Conservation (phyloP, 1,139 yeast species). For the Martiniozyma asiatica region DNA sequence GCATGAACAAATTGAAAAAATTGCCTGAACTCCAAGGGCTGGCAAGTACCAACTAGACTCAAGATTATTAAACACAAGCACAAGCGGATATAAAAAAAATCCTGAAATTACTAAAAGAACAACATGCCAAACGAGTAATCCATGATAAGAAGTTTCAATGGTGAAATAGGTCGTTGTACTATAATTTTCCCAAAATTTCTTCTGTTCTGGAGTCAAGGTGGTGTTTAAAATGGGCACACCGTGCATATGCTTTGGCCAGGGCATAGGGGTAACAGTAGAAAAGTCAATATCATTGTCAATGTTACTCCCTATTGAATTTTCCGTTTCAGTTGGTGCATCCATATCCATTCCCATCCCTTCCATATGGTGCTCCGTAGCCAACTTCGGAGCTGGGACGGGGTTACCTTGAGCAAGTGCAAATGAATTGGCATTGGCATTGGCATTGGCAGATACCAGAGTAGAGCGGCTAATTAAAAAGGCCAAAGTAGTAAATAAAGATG, state of each 20-base stretch:
- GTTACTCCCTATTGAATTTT: too few species aligned
- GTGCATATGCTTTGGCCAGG: constrained; percentile 51
- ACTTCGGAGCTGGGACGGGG: too few species aligned
- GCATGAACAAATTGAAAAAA: constrained; percentile 37
- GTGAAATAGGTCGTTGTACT: constrained; percentile 72
- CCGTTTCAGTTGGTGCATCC: not conserved
- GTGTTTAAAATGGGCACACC: constrained; percentile 72
- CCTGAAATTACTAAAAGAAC: constrained; percentile 33
- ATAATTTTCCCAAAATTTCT: constrained; percentile 66
- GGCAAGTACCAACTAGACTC: constrained; percentile 48
- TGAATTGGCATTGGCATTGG: too few species aligned
- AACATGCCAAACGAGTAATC: constrained; percentile 50
- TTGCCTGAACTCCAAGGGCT: constrained; percentile 39
- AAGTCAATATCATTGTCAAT: too few species aligned
- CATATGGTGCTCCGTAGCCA: too few species aligned
- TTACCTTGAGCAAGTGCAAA: too few species aligned
- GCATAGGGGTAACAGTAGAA: constrained; percentile 23
- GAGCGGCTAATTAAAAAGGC: too few species aligned
- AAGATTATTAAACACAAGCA: constrained; percentile 52
- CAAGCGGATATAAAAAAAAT: constrained; percentile 55
- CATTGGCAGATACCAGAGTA: too few species aligned
- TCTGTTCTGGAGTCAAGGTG: constrained; percentile 57
- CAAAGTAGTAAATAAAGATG: too few species aligned
- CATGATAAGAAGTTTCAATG: constrained; percentile 35
- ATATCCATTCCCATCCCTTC: too few species aligned